Evolutionary conservation across 2,329 filamentous ascomycete genomes (phyloP), one percentile per base, ranked within the genome.

Genomic region (Botrytis squamosa): DNA sequence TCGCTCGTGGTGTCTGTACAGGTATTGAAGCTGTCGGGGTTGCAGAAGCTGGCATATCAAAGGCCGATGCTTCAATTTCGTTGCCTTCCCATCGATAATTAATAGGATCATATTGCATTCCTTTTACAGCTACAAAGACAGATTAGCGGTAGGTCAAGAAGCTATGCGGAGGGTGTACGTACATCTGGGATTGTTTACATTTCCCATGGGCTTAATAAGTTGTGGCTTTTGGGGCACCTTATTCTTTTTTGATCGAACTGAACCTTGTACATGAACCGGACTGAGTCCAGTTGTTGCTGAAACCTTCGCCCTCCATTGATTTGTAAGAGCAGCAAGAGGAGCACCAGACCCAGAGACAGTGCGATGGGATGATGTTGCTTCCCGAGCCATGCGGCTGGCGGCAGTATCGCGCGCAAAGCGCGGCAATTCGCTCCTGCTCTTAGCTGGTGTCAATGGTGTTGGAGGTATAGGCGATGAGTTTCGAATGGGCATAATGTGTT

Each of bases 41-140:
- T 2, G 88, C 87, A 1, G 88, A 85, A 10, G 84, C 82, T 9
- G 90, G 84, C 72, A 87, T 82, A 71, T 97, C 94, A 82, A 99
- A 99, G 7, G 90, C 89, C 76, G 88, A 88, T 71, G 97, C 85
- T 49, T 88, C 92, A 78, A 94, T 95, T 81, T 99, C 96, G 79
- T 99, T 99, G 70, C 96, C 96, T 85, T 99, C 96, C 96, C 96
- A 99, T 68, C 90, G 88, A 80, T 91, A 96, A 14, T 93, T 92
- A 42, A 88, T 86, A 10, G 96, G 93, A 80, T 99, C 98, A 82
- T 97, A 99, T 72, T 90, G 91, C 96, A 99, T 99, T 76, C 95
- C 96, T 82, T 97, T 96, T 75, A 97, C 88, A 80, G 91, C 93
- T 95, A 76, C 20, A 67, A 57, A 36, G n/a, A 46, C 44, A 29